Evolutionary conservation across 345 rosid genomes (phyloP), one percentile per base, ranked within the genome.

Genomic region (Citrus sp.): DNA sequence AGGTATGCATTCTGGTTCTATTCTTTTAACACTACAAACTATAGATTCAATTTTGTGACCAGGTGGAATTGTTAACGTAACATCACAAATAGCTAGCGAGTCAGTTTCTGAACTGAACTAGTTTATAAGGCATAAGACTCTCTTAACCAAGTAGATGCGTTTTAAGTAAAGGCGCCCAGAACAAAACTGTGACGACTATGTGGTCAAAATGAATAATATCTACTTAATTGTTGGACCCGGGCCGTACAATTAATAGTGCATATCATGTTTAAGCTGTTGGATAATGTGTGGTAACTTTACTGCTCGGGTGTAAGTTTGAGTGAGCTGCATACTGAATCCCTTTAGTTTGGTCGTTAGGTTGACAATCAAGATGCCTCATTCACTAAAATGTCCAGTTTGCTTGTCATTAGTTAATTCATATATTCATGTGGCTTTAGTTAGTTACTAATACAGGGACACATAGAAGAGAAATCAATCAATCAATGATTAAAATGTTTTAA

Each of bases 1-100:
- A 95, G 98, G 97, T 91, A 58, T 18, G 78, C 37, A 60, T 77
- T 77, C 49, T 9, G 4, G 7, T 7, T n/a, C 34, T 67, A 6
- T 32, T 72, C 62, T 58, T 5, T 38, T 60, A 13, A 9, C 69
- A 14, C 38, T 30, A 38, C 67, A 63, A 8, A 30, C 21, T 42
- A 9, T 2, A 10, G 4, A 46, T 46, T 46, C 51, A 46, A 46
- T 46, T 46, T 46, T 46, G 18, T 46, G 18, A 46, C 0, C 51
- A 0, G 51, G 18, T 46, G 51, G 14, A 46, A 46, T 46, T 46
- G 51, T 46, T 12, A 13, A 13, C 18, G 18, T 13, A 46, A 13
- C 51, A 46, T 46, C 51, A 46, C 16, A 46, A 46, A 3, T 46
- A 16, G 51, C 51, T 3, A 13, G 51, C 18, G 1, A 46, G 51